phyloP scores from a whole-genome alignment of 1,284 basidiomycete genomes.

The Psilocybe mexicana region DNA sequence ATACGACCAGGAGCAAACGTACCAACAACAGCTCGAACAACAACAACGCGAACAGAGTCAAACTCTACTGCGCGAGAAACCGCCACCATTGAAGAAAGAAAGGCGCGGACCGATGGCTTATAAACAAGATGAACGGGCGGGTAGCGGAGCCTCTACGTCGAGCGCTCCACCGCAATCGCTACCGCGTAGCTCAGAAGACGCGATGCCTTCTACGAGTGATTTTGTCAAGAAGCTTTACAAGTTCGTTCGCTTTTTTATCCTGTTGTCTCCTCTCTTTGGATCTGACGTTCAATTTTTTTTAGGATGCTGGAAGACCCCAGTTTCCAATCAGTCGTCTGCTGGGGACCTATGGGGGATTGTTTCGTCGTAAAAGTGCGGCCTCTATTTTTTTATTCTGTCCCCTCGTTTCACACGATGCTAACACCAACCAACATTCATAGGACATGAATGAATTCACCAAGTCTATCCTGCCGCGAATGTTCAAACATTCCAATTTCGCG shows the following conservation, averaged over 20 bases:
- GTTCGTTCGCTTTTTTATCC: constrained; percentile 37
- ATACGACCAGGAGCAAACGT: constrained; percentile 12
- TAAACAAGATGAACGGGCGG: constrained; percentile 11
- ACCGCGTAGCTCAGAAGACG: constrained; percentile 38
- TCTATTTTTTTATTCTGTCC: neutral
- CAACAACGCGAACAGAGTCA: constrained; percentile 9
- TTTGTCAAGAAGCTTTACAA: constrained; percentile 97
- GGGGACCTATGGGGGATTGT: constrained; percentile 85
- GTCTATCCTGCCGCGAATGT: constrained; percentile 89
- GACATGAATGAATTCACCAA: constrained; percentile 99
- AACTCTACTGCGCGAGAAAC: constrained; percentile 11
- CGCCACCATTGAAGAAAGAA: constrained; percentile 15
- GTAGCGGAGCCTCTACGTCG: neutral
- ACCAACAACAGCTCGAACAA: constrained; percentile 9
- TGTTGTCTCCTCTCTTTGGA: constrained; percentile 4
- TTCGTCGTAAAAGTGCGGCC: constrained; percentile 84
- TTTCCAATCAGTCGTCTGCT: constrained; percentile 79
- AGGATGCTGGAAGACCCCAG: constrained; percentile 88
- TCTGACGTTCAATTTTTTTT: constrained; percentile 4
- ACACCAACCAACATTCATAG: constrained; percentile 34
- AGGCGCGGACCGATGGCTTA: constrained; percentile 12
- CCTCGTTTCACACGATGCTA: neutral
- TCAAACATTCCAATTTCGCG: constrained; percentile 97
- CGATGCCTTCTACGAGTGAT: constrained; percentile 78
- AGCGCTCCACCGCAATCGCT: constrained; percentile 1